A percentile compares a stretch with the other conserved stretches of the same genome.
These are phyloP conservation scores for Ustilago cynodontis DNA, from an alignment of 1,284 basidiomycete genomes.

Conservation along the genomic window DNA sequence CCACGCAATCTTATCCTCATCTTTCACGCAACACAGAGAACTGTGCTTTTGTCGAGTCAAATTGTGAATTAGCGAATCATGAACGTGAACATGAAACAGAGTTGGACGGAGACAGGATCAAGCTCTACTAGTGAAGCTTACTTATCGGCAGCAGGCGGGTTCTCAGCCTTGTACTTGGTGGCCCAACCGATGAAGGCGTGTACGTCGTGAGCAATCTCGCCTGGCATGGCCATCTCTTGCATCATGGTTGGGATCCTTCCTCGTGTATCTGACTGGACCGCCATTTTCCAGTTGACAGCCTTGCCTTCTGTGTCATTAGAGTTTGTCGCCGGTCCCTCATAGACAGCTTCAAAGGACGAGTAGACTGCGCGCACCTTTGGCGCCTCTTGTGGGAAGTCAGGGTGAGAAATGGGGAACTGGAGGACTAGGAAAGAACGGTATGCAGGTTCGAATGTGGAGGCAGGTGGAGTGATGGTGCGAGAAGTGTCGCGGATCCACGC, in stretches of 20 bases:
- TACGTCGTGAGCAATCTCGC: slow-evolving; percentile 63
- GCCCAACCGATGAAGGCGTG: slow-evolving; percentile 61
- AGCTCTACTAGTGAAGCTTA: not conserved
- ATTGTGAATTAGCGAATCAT: slow-evolving; percentile 2
- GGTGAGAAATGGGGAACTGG: slow-evolving; percentile 53
- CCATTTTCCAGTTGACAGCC: slow-evolving; percentile 53
- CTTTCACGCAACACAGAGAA: no score
- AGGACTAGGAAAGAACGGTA: slow-evolving; percentile 60
- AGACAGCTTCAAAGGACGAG: slow-evolving; percentile 62
- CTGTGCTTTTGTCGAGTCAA: not conserved
- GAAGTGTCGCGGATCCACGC: slow-evolving; percentile 22
- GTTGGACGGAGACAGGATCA: not conserved
- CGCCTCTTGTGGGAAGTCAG: slow-evolving; percentile 24
- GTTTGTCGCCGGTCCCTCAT: slow-evolving; percentile 17
- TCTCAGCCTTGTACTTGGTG: slow-evolving; percentile 34
- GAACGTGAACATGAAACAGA: not conserved
- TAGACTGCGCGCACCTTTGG: slow-evolving; percentile 60
- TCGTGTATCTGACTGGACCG: slow-evolving; percentile 58
- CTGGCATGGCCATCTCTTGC: slow-evolving; percentile 62
- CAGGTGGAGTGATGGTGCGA: slow-evolving; percentile 25
- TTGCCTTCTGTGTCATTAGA: not conserved
- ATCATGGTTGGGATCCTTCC: slow-evolving; percentile 59
- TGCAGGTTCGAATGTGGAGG: slow-evolving; percentile 4
- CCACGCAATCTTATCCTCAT: not conserved
- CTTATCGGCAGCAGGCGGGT: slow-evolving; percentile 13